Percentiles rank a stretch among this genome's conserved stretches.
Conservation (phyloP, 352 stramenopile genomes). For the Phytopythium sindhum region DNA sequence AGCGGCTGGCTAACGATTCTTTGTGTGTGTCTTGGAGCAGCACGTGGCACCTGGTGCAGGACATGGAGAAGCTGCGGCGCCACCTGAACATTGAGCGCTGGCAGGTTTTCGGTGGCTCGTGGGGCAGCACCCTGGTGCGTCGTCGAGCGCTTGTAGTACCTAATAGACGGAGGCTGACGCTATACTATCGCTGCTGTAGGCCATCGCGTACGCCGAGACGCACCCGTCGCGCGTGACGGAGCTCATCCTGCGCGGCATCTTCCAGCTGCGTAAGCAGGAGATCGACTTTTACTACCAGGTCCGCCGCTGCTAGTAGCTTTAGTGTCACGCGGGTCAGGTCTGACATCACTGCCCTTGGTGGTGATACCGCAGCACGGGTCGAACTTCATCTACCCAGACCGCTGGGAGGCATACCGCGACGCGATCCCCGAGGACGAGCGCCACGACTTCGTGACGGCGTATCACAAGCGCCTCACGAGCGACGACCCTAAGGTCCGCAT, state of each 20-base stretch:
- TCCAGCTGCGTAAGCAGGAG: constrained; percentile 87
- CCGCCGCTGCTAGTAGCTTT: too few relatives aligned
- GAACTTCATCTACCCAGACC: constrained; percentile 90
- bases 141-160: background rate
- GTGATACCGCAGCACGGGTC: constrained; percentile 45
- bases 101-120: constrained; percentile 94
- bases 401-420: constrained; percentile 87
- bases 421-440: constrained; percentile 86
- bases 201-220: constrained; percentile 88
- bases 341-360: background rate
- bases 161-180: too few relatives aligned
- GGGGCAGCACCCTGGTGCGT: constrained; percentile 77
- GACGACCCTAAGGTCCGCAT: constrained; percentile 82
- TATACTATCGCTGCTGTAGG: background rate
- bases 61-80: constrained; percentile 90
- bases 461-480: constrained; percentile 86
- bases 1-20: background rate
- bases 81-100: constrained; percentile 88
- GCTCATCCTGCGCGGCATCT: constrained; percentile 92
- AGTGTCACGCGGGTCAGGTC: too few relatives aligned
- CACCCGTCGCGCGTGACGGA: constrained; percentile 80
- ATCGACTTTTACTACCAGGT: constrained; percentile 94
- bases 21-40: constrained; percentile 4
- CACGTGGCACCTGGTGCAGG: constrained; percentile 90
- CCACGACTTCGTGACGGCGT: constrained; percentile 79